Percentiles rank a stretch among this genome's conserved stretches.
Evolutionary conservation across 2,329 filamentous ascomycete species (phyloP).

Genomic region (Colletotrichum incanum): DNA sequence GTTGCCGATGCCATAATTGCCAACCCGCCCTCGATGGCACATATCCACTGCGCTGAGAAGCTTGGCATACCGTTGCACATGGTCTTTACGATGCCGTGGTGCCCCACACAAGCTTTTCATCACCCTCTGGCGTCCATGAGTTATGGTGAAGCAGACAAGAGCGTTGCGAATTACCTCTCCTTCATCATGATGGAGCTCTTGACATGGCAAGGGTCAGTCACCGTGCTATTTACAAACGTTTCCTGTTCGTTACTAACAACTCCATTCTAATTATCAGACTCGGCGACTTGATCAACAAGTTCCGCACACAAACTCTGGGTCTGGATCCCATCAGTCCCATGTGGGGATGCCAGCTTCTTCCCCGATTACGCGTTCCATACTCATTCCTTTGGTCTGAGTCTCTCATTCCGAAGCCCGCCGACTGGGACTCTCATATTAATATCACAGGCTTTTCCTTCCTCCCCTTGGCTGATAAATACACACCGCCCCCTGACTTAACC

Average conservation of each 20-base stretch:
- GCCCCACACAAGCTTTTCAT: conserved; percentile 77
- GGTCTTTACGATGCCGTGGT: conserved; percentile 79
- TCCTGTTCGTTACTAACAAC: conserved; percentile 2
- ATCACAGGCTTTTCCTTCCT: conserved; percentile 77
- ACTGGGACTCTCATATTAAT: conserved; percentile 73
- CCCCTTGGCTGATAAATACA: conserved; percentile 66
- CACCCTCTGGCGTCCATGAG: conserved; percentile 76
- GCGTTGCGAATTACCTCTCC: conserved; percentile 77
- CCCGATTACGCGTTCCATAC: conserved; percentile 74
- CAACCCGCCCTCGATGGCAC: conserved; percentile 67
- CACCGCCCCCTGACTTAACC: conserved; percentile 67
- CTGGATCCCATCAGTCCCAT: conserved; percentile 77
- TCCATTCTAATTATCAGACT: conserved; percentile 55
- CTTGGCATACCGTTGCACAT: conserved; percentile 66
- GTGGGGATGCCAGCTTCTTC: conserved; percentile 76
- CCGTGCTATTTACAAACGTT: not conserved
- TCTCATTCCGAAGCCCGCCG: conserved; percentile 75
- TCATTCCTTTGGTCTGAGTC: conserved; percentile 82
- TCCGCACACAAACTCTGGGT: conserved; percentile 73
- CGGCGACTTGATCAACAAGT: conserved; percentile 81
- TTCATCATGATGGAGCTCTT: conserved; percentile 80
- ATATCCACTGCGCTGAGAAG: conserved; percentile 67
- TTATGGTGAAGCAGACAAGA: conserved; percentile 72
- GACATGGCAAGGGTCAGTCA: conserved; percentile 77
- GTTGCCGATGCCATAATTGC: conserved; percentile 70